Evolutionary conservation across 371 early-diverging fungal genomes (phyloP), one percentile per base, ranked within the genome.

Genomic region (Mucor irregularis): DNA sequence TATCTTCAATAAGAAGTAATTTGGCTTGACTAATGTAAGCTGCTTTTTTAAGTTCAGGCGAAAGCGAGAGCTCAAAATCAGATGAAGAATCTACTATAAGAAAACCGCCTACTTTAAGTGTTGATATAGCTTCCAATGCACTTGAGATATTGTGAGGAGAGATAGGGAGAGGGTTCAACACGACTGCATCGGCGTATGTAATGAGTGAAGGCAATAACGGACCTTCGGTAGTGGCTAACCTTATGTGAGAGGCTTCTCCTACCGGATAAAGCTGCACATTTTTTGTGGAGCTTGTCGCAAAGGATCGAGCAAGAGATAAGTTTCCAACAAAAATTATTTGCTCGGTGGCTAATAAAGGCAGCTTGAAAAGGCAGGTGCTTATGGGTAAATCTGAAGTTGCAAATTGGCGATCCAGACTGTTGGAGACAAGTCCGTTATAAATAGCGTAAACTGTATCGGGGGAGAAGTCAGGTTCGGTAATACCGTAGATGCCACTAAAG

Each of bases 401-500:
- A 59, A 83, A 66, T 38, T 58, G 56, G n/a, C 65, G 71, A 10
- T 54, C 25, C 13, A 71, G 39, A 42, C 63, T 48, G 21, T 56
- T 54, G 9, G 56, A 49, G 24, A 56, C 62, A 17, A 54, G 38
- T 1, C 34, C 37, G 13, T 61, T 49, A 43, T 71, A 62, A 2
- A 71, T 72, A 24, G 76, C 66, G 7, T 61, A 45, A 47, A 88
- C 64, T 43, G 71, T 61, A 2, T 66, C 69, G 26, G 66, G 68
- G 25, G 72, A 58, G 38, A 80, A 45, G 29, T 73, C 69, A 14
- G 40, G 34, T 11, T 70, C 74, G 16, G 70, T 63, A 13, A 72
- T 72, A 39, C 70, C 72, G 64, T 76, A 83, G 28, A 76, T 78
- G 5, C 81, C 76, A 52, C 81, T 78, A 24, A 61, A 68, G 45